A percentile compares a stretch with the other conserved stretches of the same genome.
These are phyloP conservation scores for Hippophae rhamnoides DNA, from an alignment of 306 rosid genomes.

Conservation along the genomic window DNA sequence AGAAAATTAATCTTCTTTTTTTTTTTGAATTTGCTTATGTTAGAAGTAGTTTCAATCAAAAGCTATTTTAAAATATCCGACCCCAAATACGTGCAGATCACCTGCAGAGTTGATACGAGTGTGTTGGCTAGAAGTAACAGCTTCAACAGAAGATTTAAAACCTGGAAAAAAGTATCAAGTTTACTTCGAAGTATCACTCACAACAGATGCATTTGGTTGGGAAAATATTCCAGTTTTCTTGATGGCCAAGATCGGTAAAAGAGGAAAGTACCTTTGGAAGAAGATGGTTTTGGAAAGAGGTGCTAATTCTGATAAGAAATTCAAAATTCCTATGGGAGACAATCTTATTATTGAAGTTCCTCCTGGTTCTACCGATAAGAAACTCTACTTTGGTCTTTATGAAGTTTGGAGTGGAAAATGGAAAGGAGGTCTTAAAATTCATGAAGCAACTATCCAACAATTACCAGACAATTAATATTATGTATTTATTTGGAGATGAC, in stretches of 20 bases:
- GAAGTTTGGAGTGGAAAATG: conserved; percentile 91
- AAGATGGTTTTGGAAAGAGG: not conserved
- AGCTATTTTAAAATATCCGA: too few species aligned
- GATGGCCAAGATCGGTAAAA: conserved; percentile 68
- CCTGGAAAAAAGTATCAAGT: conserved; percentile 5
- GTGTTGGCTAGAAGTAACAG: conserved; percentile 71
- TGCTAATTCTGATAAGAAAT: accelerated
- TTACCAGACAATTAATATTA: not conserved
- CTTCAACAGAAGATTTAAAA: accelerated
- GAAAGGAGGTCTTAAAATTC: conserved; percentile 67
- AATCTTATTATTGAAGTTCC: not conserved
- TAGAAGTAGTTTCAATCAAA: too few species aligned
- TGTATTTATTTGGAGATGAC: too few species aligned
- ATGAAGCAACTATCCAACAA: conserved; percentile 14
- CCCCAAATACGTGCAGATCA: accelerated
- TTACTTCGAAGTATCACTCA: conserved; percentile 19
- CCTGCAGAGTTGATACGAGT: conserved; percentile 51
- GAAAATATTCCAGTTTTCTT: conserved; percentile 27
- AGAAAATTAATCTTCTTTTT: too few species aligned
- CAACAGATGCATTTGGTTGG: conserved; percentile 58
- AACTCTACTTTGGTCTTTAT: conserved; percentile 61
- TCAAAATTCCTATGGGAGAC: not conserved
- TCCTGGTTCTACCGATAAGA: accelerated
- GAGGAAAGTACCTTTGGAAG: conserved; percentile 5
- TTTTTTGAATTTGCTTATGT: too few species aligned